Conservation (phyloP, 75 land plant species). For the Pseudotsuga menziesii region DNA sequence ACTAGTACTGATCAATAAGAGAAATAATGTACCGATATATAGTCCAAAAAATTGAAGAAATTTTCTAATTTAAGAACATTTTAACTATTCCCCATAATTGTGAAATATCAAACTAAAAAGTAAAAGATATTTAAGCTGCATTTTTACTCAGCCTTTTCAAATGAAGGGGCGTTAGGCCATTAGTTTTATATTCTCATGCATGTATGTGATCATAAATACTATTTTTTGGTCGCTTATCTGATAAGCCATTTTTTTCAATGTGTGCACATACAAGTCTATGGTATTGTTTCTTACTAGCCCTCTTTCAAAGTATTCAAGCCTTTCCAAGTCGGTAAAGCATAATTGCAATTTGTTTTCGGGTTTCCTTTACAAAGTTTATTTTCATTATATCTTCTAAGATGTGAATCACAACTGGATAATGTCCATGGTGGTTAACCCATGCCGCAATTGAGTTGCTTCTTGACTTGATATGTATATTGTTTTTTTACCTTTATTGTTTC, state of each 20-base stretch:
- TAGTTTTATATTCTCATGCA: no score
- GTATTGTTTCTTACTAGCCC: not conserved
- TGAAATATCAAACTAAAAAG: no score
- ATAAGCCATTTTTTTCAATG: not conserved
- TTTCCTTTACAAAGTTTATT: no score
- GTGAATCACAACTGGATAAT: not conserved
- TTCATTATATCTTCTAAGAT: not conserved
- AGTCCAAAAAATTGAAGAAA: not conserved
- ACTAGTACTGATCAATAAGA: not conserved
- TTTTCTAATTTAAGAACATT: no score
- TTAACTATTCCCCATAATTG: no score
- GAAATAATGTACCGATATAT: not conserved
- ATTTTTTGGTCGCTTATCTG: no score
- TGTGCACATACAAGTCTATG: not conserved
- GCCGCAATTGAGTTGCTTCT: not conserved
- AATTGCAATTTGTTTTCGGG: not conserved
- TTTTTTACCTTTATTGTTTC: not conserved
- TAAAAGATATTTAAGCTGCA: no score
- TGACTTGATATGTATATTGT: not conserved
- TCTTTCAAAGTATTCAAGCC: not conserved
- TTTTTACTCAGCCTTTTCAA: no score
- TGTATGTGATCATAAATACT: no score
- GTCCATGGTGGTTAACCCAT: not conserved
- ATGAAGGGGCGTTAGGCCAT: no score
- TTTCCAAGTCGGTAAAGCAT: not conserved